These are phyloP conservation scores for Thyridium curvatum DNA, from an alignment of 2,329 filamentous ascomycete species.

Conservation along the genomic window DNA sequence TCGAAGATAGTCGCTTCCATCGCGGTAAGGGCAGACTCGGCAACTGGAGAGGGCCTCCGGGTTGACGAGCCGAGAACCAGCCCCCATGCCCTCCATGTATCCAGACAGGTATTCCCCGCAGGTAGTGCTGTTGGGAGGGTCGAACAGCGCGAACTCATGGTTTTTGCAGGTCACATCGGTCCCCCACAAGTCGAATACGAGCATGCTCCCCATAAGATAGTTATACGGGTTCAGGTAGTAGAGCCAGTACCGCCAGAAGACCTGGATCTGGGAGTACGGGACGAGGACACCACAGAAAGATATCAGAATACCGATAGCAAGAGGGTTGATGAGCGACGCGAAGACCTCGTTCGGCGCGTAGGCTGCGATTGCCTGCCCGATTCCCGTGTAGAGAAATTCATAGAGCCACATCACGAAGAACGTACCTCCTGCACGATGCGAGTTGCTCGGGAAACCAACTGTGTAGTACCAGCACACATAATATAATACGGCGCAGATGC, in stretches of 20 bases:
- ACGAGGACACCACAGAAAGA: conserved; percentile 73
- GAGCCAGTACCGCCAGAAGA: conserved; percentile 65
- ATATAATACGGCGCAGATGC: conserved; percentile 38
- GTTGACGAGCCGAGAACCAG: conserved; percentile 48
- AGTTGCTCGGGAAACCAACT: conserved; percentile 39
- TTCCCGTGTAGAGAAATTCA: conserved; percentile 53
- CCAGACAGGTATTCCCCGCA: conserved; percentile 50
- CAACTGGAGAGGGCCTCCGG: conserved; percentile 50
- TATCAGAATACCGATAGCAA: conserved; percentile 52
- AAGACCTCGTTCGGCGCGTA: conserved; percentile 57
- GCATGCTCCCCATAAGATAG: conserved; percentile 51
- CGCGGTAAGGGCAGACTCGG: conserved; percentile 53
- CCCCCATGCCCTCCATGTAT: conserved; percentile 44
- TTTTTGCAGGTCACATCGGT: conserved; percentile 37
- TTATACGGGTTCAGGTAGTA: conserved; percentile 57
- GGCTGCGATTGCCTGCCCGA: conserved; percentile 58
- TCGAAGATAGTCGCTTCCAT: conserved; percentile 52
- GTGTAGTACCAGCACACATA: conserved; percentile 54
- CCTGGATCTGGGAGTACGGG: conserved; percentile 53
- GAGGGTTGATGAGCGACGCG: conserved; percentile 49
- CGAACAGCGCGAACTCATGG: conserved; percentile 43
- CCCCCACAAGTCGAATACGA: conserved; percentile 45
- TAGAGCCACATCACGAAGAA: conserved; percentile 53
- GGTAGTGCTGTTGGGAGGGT: conserved; percentile 43
- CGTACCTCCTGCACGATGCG: conserved; percentile 40